Base-by-base conservation (phyloP, 192 early-diverging fungal genomes). In the Podila minutissima region DNA sequence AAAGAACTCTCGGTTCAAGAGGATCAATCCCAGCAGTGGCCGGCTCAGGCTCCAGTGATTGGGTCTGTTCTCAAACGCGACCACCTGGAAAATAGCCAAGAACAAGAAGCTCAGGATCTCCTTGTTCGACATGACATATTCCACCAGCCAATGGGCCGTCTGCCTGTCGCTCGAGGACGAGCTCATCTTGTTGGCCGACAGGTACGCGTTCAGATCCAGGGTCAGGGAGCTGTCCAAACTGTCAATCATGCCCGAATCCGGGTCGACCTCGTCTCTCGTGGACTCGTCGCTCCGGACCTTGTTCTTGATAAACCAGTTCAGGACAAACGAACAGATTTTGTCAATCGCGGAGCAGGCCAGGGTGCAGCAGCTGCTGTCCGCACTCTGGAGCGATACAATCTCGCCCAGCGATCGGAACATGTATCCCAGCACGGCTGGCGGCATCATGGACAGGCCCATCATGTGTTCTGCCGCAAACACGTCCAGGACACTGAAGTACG, bases 21-120 rank as follows among this genome's bases (percentile, higher is more conserved):
- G 76, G 19, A 95, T 91, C 59, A 97, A 70, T 6, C 89, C 90
- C 67, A 96, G 88, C 65, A 97, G 82, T 8, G 96, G 94, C 41
- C 95, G 85, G 37, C 92, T 92, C 41, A 97, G 85, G 29, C 90
- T 90, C 95, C 95, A 97, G 68, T 94, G 89, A 66, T 94, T 95
- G 38, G 86, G 83, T 4, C 88, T 83, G 66, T 94, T 94, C 69
- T 97, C 95, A 71, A 97, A 93, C 49, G 95, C 71, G 33, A 95
- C 83, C 31, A 92, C 88, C 51, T 93, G 92, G 71, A 97, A 89
- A 60, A 95, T 76, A 0, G 88, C 87, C 28, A 75, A 66, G 64
- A 96, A 83, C 64, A 95, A 72, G 32, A 86, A 91, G 38, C 84
- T 83, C 41, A 93, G 71, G 24, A 93, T 75, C n/a, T 92, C 88